Conservation (phyloP, 352 stramenopile species). For the Globisporangium middletonii region DNA sequence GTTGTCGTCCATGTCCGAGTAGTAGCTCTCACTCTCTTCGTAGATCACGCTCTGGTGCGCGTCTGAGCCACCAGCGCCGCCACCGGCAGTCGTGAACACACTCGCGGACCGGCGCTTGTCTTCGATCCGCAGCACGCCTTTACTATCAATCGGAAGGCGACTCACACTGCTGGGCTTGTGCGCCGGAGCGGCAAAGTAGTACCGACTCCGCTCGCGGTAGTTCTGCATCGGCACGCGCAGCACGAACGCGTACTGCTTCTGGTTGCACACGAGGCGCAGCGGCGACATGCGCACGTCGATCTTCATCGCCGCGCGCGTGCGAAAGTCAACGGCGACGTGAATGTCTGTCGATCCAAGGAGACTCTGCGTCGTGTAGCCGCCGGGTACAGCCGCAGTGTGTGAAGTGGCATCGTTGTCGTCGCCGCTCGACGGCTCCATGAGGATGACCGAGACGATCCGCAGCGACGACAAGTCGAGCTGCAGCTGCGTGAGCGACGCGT, state of each 20-base stretch:
- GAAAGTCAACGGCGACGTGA: conserved; percentile 49
- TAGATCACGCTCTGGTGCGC: conserved; percentile 16
- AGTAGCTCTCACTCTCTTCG: conserved; percentile 18
- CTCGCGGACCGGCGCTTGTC: conserved; percentile 8
- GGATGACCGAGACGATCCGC: conserved; percentile 71
- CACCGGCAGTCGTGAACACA: background rate
- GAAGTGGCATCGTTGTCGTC: no score
- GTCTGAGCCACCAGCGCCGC: conserved; percentile 6
- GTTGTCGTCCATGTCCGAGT: conserved; percentile 4
- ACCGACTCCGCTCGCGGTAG: conserved; percentile 55
- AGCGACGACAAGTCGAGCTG: conserved; percentile 58
- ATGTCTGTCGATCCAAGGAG: conserved; percentile 67
- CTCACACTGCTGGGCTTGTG: background rate
- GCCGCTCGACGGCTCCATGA: conserved; percentile 36
- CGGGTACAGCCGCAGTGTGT: no score
- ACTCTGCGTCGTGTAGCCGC: conserved; percentile 58
- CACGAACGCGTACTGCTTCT: conserved; percentile 80
- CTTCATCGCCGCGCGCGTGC: conserved; percentile 47
- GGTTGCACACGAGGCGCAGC: conserved; percentile 73
- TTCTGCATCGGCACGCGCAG: conserved; percentile 72
- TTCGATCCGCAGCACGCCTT: background rate
- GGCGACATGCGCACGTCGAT: conserved; percentile 48
- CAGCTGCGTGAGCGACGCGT: conserved; percentile 70
- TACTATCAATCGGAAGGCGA: background rate
- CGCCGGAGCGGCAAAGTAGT: conserved; percentile 19